Percentiles rank a stretch among this genome's conserved stretches.
phyloP scores from a whole-genome alignment of 2,329 filamentous ascomycete species.

The Trichoderma pleuroti region DNA sequence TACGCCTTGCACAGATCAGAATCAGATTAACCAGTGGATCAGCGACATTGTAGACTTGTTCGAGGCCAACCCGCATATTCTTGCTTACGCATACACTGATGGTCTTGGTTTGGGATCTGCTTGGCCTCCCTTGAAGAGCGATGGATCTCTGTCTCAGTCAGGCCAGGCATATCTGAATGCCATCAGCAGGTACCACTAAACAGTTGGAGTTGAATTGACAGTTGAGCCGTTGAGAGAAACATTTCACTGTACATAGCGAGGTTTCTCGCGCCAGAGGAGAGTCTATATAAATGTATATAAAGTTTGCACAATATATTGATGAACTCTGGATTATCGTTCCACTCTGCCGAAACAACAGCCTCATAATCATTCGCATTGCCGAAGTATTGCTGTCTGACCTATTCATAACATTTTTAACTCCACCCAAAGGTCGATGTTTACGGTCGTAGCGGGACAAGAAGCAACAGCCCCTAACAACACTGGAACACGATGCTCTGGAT shows the following conservation, averaged over 20 bases:
- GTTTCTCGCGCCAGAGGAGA: background rate
- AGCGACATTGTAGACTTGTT: constrained; percentile 20
- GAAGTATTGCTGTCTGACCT: no score
- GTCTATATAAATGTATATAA: background rate
- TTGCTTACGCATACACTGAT: constrained; percentile 22
- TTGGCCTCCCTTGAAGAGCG: constrained; percentile 18
- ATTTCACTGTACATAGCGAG: background rate
- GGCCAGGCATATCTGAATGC: constrained; percentile 21
- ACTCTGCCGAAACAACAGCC: no score
- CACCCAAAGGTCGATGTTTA: background rate
- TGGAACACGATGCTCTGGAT: background rate
- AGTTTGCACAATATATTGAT: background rate
- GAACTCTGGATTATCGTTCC: background rate
- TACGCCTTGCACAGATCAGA: constrained; percentile 19
- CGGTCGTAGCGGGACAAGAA: background rate
- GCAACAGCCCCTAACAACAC: background rate
- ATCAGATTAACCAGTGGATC: constrained; percentile 21
- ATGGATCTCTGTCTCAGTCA: constrained; percentile 21
- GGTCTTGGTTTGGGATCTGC: constrained; percentile 18
- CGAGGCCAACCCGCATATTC: constrained; percentile 20
- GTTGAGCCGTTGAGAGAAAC: background rate
- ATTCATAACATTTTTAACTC: background rate
- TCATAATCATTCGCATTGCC: no score
- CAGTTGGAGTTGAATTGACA: background rate
- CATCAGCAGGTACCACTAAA: constrained; percentile 21